Conservation (phyloP, 2,329 filamentous ascomycete species). For the Nemania abortiva region DNA sequence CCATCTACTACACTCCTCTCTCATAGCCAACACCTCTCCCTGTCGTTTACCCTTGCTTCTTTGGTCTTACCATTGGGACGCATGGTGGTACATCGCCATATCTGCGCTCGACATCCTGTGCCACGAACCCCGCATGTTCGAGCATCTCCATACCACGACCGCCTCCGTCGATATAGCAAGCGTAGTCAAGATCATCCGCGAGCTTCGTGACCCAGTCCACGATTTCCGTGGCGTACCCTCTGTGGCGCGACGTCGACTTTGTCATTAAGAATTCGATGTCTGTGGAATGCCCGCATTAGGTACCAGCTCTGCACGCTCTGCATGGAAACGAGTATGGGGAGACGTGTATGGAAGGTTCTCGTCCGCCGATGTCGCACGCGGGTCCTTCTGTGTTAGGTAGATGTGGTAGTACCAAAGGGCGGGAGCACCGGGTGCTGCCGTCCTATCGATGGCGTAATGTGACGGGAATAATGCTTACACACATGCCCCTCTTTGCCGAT, state of each 20-base stretch:
- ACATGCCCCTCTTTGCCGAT: slow-evolving; percentile 45
- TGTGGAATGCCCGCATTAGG: slow-evolving; percentile 12
- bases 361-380: background rate
- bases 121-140: slow-evolving; percentile 42
- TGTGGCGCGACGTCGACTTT: slow-evolving; percentile 39
- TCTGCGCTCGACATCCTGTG: slow-evolving; percentile 41
- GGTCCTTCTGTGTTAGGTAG: background rate
- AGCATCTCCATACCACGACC: slow-evolving; percentile 44
- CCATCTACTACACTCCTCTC: slow-evolving; percentile 9
- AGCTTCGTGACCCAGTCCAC: slow-evolving; percentile 43
- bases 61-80: slow-evolving; percentile 44
- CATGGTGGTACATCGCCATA: slow-evolving; percentile 44
- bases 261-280: slow-evolving; percentile 47
- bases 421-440: background rate
- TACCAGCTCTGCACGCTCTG: slow-evolving; percentile 12
- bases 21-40: background rate
- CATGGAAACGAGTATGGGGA: background rate
- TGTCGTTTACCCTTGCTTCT: slow-evolving; percentile 4
- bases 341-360: too few species aligned
- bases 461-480: slow-evolving; percentile 42
- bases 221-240: slow-evolving; percentile 43
- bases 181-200: slow-evolving; percentile 41
- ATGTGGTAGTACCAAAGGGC: background rate
- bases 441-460: background rate
- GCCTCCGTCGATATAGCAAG: slow-evolving; percentile 47